Evolutionary conservation across 257 asterid species (phyloP).

Genomic region (Solanum okadae): DNA sequence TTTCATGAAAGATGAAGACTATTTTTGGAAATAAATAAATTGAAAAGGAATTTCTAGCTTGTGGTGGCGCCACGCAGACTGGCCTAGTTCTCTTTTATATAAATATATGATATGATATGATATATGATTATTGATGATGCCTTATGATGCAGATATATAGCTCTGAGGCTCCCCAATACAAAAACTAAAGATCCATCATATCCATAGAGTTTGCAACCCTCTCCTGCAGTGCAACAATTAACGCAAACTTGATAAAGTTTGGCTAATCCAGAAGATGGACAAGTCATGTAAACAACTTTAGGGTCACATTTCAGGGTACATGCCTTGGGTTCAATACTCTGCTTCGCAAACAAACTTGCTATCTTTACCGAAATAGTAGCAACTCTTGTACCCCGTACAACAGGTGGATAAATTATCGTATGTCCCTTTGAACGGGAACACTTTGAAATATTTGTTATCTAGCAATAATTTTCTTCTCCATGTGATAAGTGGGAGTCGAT

Average conservation of each 20-base stretch:
- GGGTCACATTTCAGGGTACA: constrained; percentile 2
- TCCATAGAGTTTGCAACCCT: constrained; percentile 3
- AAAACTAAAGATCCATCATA: not conserved
- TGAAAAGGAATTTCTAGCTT: no score
- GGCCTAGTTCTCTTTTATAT: no score
- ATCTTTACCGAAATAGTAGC: not conserved
- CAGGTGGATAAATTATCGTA: not conserved
- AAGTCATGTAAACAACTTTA: not conserved
- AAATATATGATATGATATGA: no score
- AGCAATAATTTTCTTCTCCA: no score
- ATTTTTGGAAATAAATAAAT: no score
- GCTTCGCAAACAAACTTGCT: not conserved
- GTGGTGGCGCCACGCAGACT: no score
- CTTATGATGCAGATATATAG: not conserved
- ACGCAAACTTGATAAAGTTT: not conserved
- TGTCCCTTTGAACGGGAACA: not conserved
- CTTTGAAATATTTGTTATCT: not conserved
- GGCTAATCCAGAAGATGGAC: constrained; percentile 1
- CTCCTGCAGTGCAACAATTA: constrained; percentile 2
- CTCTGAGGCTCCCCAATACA: not conserved
- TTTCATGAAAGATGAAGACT: no score
- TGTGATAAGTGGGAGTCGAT: no score
- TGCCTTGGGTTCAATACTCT: not conserved
- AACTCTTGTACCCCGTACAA: not conserved
- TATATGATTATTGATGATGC: no score